Evolutionary conservation across 768 basidiomycete genomes (phyloP), one percentile per base, ranked within the genome.

Genomic region (Chalciporus pseudorubinellus): DNA sequence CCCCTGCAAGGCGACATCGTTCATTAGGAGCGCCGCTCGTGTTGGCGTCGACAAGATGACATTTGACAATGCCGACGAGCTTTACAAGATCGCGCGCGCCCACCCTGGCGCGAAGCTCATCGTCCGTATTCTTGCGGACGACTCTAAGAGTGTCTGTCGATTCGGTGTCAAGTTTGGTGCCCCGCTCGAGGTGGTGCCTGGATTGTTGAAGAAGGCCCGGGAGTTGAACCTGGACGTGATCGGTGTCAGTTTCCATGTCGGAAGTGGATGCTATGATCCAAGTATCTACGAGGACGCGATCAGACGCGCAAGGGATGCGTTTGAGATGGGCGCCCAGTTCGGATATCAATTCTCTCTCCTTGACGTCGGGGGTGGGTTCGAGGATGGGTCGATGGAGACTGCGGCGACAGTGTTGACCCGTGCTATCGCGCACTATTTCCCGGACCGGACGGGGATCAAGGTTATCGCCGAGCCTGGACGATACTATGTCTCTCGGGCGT

Each of bases 151-250:
- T 52, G 73, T 98, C 13, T 98, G 95, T 67, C 85, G 90, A 16
- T 85, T 99, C 44, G 93, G 94, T 6, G 82, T 92, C 70, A 98
- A 98, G 71, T 99, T 94, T 57, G 97, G 97, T n/a, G 95, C 95
- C 0, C 83, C 94, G 1, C 77, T 98, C 41, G 76, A 73, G 21
- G 78, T 83, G 13, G 93, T 97, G 19, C 89, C 90, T 3, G 79
- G 76, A 13, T 80, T 99, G 19, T 78, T 99, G 46, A 72, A 75
- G 13, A 89, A 85, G 59, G 97, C 95, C 2, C 78, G 78, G 58
- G 84, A 89, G 59, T 78, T 98, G 22, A 71, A 74, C 28, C 77
- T 99, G 47, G 80, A 94, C 63, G 94, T 99, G 48, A 77, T 98
- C 36, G 97, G 97, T 18, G 89, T 98, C 51, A 92, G 89, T 70